A percentile compares a stretch with the other conserved stretches of the same genome.
Conservation (phyloP, 371 early-diverging fungal genomes). For the Mucor irregularis region DNA sequence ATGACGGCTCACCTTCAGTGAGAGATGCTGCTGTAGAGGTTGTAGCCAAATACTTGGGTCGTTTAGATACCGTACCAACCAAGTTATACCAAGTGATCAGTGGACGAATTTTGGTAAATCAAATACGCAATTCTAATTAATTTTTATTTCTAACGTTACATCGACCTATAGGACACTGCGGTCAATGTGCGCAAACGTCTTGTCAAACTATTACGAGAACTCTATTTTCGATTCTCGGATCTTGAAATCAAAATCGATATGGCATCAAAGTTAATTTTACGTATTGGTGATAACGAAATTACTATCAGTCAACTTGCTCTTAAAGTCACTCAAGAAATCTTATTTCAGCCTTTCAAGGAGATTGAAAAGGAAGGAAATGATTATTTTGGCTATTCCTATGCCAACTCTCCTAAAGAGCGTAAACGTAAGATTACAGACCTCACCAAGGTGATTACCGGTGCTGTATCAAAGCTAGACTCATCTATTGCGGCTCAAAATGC, state of each 20-base stretch:
- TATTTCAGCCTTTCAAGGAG: conserved; percentile 61
- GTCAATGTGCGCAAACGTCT: conserved; percentile 85
- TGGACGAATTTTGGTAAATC: conserved; percentile 67
- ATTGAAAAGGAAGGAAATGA: conserved; percentile 38
- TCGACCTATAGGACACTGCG: conserved; percentile 73
- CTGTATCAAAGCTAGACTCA: conserved; percentile 39
- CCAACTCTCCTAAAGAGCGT: conserved; percentile 33
- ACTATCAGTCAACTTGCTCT: conserved; percentile 73
- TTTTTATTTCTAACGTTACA: not conserved
- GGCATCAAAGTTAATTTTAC: conserved; percentile 68
- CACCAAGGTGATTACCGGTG: conserved; percentile 48
- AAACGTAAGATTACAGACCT: conserved; percentile 43
- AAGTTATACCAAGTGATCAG: conserved; percentile 77
- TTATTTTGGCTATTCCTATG: conserved; percentile 37
- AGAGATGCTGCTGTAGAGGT: conserved; percentile 91
- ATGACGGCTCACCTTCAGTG: conserved; percentile 85
- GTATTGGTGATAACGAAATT: conserved; percentile 81
- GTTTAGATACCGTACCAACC: conserved; percentile 58
- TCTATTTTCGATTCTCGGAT: conserved; percentile 60
- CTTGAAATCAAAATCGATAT: conserved; percentile 66
- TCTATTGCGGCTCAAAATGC: conserved; percentile 16
- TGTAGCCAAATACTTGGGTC: conserved; percentile 76
- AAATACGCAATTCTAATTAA: too few relatives aligned
- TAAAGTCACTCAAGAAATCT: conserved; percentile 71
- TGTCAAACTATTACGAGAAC: conserved; percentile 72